These are phyloP conservation scores for Nakazawaea wyomingensis DNA, from an alignment of 805 yeast species.

Conservation along the genomic window DNA sequence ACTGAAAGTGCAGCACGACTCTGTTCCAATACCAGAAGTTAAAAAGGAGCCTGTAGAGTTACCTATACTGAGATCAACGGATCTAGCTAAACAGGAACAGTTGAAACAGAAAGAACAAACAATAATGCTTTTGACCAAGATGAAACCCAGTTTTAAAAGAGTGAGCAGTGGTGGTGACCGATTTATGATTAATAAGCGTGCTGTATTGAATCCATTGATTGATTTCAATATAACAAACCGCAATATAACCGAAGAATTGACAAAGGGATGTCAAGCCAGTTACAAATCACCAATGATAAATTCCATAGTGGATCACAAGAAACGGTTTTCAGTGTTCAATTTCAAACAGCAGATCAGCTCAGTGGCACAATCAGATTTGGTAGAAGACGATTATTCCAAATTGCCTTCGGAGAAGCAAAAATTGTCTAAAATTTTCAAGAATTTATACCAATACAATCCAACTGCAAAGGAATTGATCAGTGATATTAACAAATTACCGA, in stretches of 20 bases:
- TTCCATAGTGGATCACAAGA: background rate
- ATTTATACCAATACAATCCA: slow-evolving; percentile 6
- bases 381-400: background rate
- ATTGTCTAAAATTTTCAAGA: background rate
- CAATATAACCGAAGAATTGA: background rate
- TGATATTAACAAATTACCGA: slow-evolving; percentile 7
- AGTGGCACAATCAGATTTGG: background rate
- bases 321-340: background rate
- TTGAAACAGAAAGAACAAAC: background rate
- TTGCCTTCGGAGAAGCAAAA: background rate
- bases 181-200: background rate
- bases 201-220: background rate
- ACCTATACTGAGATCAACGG: background rate
- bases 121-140: background rate
- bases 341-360: slow-evolving; percentile 1
- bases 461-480: slow-evolving; percentile 1
- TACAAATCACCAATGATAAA: background rate
- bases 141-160: slow-evolving; percentile 1
- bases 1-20: background rate
- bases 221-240: background rate
- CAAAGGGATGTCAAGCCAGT: background rate
- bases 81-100: background rate
- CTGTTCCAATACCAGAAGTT: background rate
- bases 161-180: background rate
- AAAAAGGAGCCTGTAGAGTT: background rate